Base-by-base conservation (phyloP, 495 filamentous ascomycete genomes). In the Annulohypoxylon bovei region DNA sequence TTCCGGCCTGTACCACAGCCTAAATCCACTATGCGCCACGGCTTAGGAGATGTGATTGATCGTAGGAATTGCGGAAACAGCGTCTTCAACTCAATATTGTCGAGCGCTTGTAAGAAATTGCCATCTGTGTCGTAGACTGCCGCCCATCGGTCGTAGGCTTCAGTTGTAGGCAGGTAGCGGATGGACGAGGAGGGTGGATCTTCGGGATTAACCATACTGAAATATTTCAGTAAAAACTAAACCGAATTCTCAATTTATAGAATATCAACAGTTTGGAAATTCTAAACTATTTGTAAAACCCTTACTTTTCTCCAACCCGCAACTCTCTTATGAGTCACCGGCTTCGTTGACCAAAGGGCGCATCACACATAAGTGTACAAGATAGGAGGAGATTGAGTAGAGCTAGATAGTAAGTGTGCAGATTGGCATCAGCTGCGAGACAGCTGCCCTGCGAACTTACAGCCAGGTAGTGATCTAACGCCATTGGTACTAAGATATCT, bases 1-100 rank as follows among this genome's bases (percentile, higher is more conserved):
- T 91, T 92, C 25, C 91, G 83, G 18, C 89, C 90, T 0, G 90
- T 93, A 6, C 90, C 90, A 67, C 89, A 92, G 14, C 91, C 91
- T 6, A 92, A 78, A 65, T 91, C 85, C 52, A 87, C 75, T 7
- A 89, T 58, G 49, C 75, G 82, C 75, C 83, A 78, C n/a, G 75
- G 71, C 28, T 70, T 73, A 11, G 69, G 40, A 4, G 63, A 65
- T 11, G 61, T 35, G n/a, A 86, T 72, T 3, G 52, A 72, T 1
- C 69, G 47, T 9, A 91, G 71, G 56, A 92, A 85, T 0, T 65
- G 58, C 1, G 90, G 89, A 23, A 93, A 80, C 0, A 90, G 71
- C 0, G 73, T 63, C 9, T 67, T 70, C 73, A 92, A 83, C 73
- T 90, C 84, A 37, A 86, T 73, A 32, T 86, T 87, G 72, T 93